A percentile compares a stretch with the other conserved stretches of the same genome.
Conservation (phyloP, 257 asterid genomes). For the Nicotiana tabacum region DNA sequence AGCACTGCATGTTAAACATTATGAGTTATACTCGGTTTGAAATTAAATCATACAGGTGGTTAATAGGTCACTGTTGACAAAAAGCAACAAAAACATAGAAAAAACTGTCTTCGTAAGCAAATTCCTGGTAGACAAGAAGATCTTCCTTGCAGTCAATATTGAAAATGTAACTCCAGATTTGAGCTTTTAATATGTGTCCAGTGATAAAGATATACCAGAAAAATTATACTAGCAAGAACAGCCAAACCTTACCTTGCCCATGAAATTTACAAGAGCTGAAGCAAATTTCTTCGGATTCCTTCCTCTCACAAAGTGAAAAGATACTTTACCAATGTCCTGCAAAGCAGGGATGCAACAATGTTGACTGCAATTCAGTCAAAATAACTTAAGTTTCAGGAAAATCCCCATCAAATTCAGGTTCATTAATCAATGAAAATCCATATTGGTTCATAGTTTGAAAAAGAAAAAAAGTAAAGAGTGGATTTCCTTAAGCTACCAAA, state of each 20-base stretch:
- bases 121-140: background rate
- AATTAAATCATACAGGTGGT: background rate
- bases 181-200: background rate
- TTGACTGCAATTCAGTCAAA: background rate
- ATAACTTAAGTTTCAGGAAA: background rate
- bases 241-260: slow-evolving; percentile 72
- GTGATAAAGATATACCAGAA: background rate
- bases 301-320: slow-evolving; percentile 87
- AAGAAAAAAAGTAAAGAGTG: background rate
- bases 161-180: background rate
- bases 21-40: background rate
- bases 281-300: slow-evolving; percentile 81
- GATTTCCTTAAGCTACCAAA: background rate
- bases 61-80: background rate
- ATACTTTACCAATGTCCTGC: slow-evolving; percentile 88
- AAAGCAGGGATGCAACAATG: background rate
- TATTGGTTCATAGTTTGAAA: background rate
- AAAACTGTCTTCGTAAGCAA: background rate
- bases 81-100: background rate
- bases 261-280: slow-evolving; percentile 74
- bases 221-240: background rate
- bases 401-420: background rate
- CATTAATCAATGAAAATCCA: background rate
- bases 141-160: background rate
- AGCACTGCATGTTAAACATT: slow-evolving; percentile 61